Base-by-base conservation (phyloP, 23 red algal genomes). In the Cyanidium caldarium region DNA sequence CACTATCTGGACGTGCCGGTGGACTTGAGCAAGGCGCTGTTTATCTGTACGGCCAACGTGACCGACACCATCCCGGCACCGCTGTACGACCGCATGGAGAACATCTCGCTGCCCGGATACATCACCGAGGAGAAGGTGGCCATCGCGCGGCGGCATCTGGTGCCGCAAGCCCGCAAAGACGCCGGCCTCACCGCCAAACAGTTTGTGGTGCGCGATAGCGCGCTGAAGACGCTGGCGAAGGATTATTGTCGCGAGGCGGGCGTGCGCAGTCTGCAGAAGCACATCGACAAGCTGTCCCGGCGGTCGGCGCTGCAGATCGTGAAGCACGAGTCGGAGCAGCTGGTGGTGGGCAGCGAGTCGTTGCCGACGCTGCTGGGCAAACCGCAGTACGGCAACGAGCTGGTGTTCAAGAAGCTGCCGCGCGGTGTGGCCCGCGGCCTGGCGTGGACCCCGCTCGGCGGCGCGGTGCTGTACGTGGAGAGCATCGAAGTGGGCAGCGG, bases 241-340 rank as follows among this genome's bases (percentile, higher is more conserved):
- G 75, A 95, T 66, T 95, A 95, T 43, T 95, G 89, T 70, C 79
- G 82, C 45, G 89, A 95, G 45, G 83, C 89, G 46, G 89, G 89
- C n/a, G 89, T 95, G 23, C 57, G 89, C 72, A 80, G 80, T 41
- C 69, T 95, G 23, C 79, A 85, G 30, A 86, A 87, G 46, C 76
- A 87, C 17, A 87, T 95, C 42, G 89, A 95, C 34, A 83, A 78
- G 45, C 83, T 95, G 14, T 80, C 76, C 57, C 77, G 89, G 17
- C 87, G 86, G 58, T 72, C 80, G 23, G 82, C 82, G n/a, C 72
- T 83, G 31, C 44, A 15, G 72, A 65, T 51, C 80, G 45, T 37
- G 44, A 40, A 72, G 0, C 2, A 23, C 38, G 44, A 37, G 13
- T 23, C 57, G 26, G 28, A 61, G 16, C 34, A 66, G 23, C 39